A percentile compares a stretch with the other conserved stretches of the same genome.
These are phyloP conservation scores for Fusarium protoensiforme DNA, from an alignment of 2,329 filamentous ascomycete species.

Conservation along the genomic window DNA sequence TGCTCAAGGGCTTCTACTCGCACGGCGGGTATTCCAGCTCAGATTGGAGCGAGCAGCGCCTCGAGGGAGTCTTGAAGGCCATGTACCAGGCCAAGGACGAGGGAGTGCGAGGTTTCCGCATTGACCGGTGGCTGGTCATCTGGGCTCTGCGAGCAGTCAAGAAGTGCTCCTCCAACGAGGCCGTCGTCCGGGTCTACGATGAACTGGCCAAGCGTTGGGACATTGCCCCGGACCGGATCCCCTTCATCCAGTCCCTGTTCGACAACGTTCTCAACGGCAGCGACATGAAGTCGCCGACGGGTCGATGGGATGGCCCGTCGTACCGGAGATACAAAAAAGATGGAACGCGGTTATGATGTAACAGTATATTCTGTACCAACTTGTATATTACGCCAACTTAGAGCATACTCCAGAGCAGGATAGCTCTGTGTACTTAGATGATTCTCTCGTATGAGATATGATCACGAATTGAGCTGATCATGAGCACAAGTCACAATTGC, in stretches of 20 bases:
- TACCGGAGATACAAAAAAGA: slow-evolving; percentile 43
- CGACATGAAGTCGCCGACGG: slow-evolving; percentile 44
- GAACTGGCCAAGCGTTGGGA: slow-evolving; percentile 61
- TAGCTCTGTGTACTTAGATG: slow-evolving; percentile 23
- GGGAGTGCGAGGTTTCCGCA: slow-evolving; percentile 57
- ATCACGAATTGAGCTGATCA: background rate
- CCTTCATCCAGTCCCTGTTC: slow-evolving; percentile 60
- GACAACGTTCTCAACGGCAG: slow-evolving; percentile 53
- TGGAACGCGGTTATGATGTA: slow-evolving; percentile 44
- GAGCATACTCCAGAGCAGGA: slow-evolving; percentile 37
- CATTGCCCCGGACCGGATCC: slow-evolving; percentile 51
- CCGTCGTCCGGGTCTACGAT: slow-evolving; percentile 66
- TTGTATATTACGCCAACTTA: slow-evolving; percentile 34
- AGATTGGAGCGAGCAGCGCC: slow-evolving; percentile 77
- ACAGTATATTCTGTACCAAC: slow-evolving; percentile 38
- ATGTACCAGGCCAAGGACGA: slow-evolving; percentile 68
- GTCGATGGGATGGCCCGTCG: slow-evolving; percentile 38
- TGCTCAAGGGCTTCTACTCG: slow-evolving; percentile 83
- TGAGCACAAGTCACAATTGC: background rate
- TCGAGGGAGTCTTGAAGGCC: slow-evolving; percentile 75
- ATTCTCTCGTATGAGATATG: background rate
- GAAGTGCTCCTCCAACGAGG: slow-evolving; percentile 63
- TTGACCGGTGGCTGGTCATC: slow-evolving; percentile 70
- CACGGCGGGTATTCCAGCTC: slow-evolving; percentile 75
- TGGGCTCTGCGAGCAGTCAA: slow-evolving; percentile 73